These are phyloP conservation scores for Castanopsis chinensis DNA, from an alignment of 306 rosid species.

Conservation along the genomic window DNA sequence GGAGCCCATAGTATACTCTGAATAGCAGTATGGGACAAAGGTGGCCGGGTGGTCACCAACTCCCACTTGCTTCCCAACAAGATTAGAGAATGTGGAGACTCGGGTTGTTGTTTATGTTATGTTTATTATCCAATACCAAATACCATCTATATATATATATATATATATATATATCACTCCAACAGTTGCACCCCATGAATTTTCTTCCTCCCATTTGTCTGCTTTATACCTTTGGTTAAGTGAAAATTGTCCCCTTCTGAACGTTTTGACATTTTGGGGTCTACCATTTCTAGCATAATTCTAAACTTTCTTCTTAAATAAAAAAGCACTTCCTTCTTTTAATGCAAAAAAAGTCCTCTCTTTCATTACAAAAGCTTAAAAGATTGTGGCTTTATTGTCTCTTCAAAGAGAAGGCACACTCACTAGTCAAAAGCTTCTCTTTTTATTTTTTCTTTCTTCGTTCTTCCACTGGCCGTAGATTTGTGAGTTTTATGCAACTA, in stretches of 20 bases:
- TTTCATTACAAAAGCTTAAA: conserved; percentile 46
- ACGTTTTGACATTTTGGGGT: conserved; percentile 67
- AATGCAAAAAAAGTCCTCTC: conserved; percentile 47
- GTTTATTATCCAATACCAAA: neutral
- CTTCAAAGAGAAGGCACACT: conserved; percentile 36
- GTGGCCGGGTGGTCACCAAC: conserved; percentile 54
- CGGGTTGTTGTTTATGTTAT: conserved; percentile 6
- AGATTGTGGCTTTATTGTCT: conserved; percentile 25
- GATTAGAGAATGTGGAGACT: conserved; percentile 65
- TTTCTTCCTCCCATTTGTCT: conserved; percentile 37
- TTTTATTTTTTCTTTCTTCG: conserved; percentile 18
- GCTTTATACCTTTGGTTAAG: conserved; percentile 35
- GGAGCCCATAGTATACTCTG: neutral
- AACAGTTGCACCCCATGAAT: conserved; percentile 20
- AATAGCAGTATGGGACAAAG: conserved; percentile 45
- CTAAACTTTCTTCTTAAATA: conserved; percentile 42
- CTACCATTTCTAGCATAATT: conserved; percentile 36
- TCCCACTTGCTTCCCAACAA: conserved; percentile 75
- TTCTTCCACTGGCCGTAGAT: conserved; percentile 27
- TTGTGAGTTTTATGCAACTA: conserved; percentile 35
- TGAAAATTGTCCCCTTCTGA: conserved; percentile 45
- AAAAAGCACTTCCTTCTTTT: conserved; percentile 48
- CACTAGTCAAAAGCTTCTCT: conserved; percentile 47
- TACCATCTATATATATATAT: neutral
- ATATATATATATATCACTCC: neutral